Conservation (phyloP, 495 filamentous ascomycete genomes). For the Hyaloscypha bicolor region DNA sequence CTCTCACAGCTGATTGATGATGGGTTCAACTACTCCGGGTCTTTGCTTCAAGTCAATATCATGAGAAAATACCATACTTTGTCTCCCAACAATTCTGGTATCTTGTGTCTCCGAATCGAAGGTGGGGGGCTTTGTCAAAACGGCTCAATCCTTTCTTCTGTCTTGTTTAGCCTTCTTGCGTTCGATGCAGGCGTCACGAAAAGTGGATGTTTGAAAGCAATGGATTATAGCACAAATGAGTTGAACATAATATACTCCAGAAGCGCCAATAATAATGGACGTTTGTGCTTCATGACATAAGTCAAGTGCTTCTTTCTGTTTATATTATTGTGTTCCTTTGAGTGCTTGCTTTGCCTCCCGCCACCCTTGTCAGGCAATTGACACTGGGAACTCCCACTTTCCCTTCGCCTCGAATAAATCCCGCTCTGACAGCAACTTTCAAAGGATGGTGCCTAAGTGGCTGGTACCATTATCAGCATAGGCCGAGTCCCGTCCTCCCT, state of each 20-base stretch:
- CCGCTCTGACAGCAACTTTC: too few relatives aligned
- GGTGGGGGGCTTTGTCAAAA: neutral
- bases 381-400: too few relatives aligned
- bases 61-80: neutral
- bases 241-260: neutral
- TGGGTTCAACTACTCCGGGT: neutral
- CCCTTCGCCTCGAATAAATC: too few relatives aligned
- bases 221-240: neutral
- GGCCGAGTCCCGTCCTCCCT: too few relatives aligned
- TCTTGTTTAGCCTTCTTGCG: neutral
- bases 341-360: neutral
- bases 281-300: neutral
- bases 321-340: neutral
- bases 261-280: neutral
- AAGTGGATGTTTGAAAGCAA: neutral
- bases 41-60: neutral
- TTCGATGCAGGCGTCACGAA: neutral
- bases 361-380: neutral
- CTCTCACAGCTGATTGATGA: slow-evolving; percentile 3
- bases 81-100: neutral
- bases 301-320: neutral
- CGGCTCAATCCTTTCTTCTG: neutral
- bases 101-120: neutral
- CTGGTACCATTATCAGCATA: too few relatives aligned
- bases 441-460: too few relatives aligned